Conservation (phyloP, 148 eudicot genomes). For the Suaeda aralocaspica region DNA sequence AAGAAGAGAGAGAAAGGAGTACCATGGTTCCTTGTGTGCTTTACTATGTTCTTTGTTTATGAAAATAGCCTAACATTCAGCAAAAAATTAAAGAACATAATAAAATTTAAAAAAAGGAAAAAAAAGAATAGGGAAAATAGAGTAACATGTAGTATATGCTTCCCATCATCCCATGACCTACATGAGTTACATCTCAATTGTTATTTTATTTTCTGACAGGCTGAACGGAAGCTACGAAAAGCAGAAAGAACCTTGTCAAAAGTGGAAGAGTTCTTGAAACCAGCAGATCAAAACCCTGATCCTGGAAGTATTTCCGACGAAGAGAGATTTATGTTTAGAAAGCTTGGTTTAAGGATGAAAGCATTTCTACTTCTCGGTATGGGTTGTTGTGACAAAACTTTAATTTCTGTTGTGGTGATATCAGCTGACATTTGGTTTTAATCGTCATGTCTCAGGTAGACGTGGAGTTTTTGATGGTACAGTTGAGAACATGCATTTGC, state of each 20-base stretch:
- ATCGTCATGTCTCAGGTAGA: slow-evolving; percentile 54
- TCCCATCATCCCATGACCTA: too few species aligned
- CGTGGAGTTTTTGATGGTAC: slow-evolving; percentile 98
- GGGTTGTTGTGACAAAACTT: not conserved
- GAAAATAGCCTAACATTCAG: not conserved
- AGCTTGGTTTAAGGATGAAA: slow-evolving; percentile 95
- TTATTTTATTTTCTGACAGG: slow-evolving; percentile 46
- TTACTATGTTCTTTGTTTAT: slow-evolving; percentile 2
- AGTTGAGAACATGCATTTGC: slow-evolving; percentile 98
- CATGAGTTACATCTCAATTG: too few species aligned
- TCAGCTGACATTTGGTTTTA: slow-evolving; percentile 9
- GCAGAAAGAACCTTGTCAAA: slow-evolving; percentile 64
- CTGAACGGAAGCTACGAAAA: slow-evolving; percentile 65
- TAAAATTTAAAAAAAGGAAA: too few species aligned
- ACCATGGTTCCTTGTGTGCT: too few species aligned
- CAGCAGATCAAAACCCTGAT: slow-evolving; percentile 58
- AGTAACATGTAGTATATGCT: not conserved
- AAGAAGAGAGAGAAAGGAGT: too few species aligned
- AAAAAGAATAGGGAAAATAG: not conserved
- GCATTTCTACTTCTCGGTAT: slow-evolving; percentile 95
- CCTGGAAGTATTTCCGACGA: slow-evolving; percentile 79
- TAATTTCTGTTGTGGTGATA: not conserved
- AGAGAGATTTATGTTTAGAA: slow-evolving; percentile 93
- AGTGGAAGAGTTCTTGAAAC: slow-evolving; percentile 69
- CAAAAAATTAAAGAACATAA: too few species aligned